A percentile compares a stretch with the other conserved stretches of the same genome.
These are phyloP conservation scores for Boletellus sp. DNA, from an alignment of 768 basidiomycete species.

Conservation along the genomic window DNA sequence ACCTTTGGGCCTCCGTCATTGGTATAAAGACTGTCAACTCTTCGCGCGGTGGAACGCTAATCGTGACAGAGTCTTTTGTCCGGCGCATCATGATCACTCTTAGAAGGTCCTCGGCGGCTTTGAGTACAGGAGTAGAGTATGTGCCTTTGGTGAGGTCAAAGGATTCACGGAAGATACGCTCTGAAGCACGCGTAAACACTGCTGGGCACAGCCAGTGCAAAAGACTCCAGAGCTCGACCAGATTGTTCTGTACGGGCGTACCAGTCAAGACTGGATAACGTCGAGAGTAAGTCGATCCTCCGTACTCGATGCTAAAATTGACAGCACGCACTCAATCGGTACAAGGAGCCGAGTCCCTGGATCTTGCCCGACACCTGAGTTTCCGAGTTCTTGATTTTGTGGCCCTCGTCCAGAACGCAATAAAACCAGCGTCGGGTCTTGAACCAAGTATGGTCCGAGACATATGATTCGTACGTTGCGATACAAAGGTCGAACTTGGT, in stretches of 20 bases:
- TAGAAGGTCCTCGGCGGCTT: conserved; percentile 46
- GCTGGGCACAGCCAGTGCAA: conserved; percentile 54
- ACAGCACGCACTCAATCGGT: conserved; percentile 46
- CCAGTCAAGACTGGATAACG: conserved; percentile 55
- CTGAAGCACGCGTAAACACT: conserved; percentile 48
- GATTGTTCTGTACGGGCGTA: conserved; percentile 69
- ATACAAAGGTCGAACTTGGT: conserved; percentile 48
- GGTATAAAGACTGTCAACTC: conserved; percentile 57
- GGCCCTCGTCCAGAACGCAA: conserved; percentile 63
- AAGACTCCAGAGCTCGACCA: conserved; percentile 54
- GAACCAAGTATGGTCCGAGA: conserved; percentile 56
- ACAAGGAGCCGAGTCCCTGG: conserved; percentile 52
- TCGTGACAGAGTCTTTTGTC: conserved; percentile 50
- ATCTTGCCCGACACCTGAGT: conserved; percentile 51
- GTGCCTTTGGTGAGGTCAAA: conserved; percentile 53
- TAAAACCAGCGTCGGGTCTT: conserved; percentile 56
- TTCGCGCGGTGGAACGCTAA: conserved; percentile 52
- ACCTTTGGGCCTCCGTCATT: conserved; percentile 55
- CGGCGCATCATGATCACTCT: conserved; percentile 55
- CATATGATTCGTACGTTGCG: conserved; percentile 67
- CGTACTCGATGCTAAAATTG: background rate
- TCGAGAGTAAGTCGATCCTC: background rate
- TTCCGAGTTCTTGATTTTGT: conserved; percentile 68
- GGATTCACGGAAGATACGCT: conserved; percentile 46
- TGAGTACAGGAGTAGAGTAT: conserved; percentile 49